These are phyloP conservation scores for Rhododendron simsii DNA, from an alignment of 148 eudicot species.

Conservation along the genomic window DNA sequence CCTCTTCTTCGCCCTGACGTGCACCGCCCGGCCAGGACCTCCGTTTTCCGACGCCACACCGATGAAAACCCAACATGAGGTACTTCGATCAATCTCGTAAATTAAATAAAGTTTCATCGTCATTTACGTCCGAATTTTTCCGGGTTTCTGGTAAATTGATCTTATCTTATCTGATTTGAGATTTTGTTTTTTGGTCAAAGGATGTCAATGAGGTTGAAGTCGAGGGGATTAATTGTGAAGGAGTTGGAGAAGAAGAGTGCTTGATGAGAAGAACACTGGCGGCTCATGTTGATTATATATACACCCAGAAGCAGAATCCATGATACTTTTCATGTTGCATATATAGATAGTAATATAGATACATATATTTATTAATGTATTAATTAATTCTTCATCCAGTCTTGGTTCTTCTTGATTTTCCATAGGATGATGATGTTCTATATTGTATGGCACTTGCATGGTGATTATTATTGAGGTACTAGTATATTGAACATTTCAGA, in stretches of 20 bases:
- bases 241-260: conserved; percentile 38
- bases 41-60: conserved; percentile 16
- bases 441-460: neutral
- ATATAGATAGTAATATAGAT: neutral
- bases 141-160: neutral
- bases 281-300: conserved; percentile 42
- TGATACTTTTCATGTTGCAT: neutral
- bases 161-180: neutral
- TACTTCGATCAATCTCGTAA: neutral
- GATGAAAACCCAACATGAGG: conserved; percentile 22
- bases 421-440: neutral
- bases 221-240: conserved; percentile 18
- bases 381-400: neutral
- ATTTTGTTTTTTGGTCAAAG: neutral
- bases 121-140: neutral
- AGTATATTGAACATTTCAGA: neutral
- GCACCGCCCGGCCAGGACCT: conserved; percentile 28
- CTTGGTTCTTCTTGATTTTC: neutral
- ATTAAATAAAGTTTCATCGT: neutral
- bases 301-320: conserved; percentile 35
- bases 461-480: neutral
- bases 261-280: conserved; percentile 29
- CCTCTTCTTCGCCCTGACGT: conserved; percentile 12
- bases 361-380: neutral
- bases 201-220: neutral